Evolutionary conservation across 768 basidiomycete species (phyloP).

Genomic region (Boletus eberwhitei): DNA sequence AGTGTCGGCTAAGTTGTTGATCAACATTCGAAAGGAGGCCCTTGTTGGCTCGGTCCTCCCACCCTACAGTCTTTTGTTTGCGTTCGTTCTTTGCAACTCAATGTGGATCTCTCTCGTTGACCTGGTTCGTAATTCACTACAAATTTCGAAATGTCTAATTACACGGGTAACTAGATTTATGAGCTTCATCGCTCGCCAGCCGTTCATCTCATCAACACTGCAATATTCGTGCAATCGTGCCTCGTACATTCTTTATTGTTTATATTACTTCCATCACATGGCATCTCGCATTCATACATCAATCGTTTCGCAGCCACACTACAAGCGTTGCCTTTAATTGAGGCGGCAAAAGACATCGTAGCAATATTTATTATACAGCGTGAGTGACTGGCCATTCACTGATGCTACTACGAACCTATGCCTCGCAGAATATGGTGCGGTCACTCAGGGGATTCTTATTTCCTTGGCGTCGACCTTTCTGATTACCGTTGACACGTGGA

Average conservation of each 20-base stretch:
- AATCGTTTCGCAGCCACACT: constrained; percentile 9
- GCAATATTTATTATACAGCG: constrained; percentile 22
- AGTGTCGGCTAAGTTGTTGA: not conserved
- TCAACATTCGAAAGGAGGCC: constrained; percentile 13
- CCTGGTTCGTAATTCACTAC: constrained; percentile 16
- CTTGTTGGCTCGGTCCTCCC: constrained; percentile 11
- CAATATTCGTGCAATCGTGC: constrained; percentile 23
- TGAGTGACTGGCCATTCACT: constrained; percentile 12
- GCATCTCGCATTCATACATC: constrained; percentile 1
- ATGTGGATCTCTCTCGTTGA: constrained; percentile 22
- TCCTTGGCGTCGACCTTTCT: constrained; percentile 9
- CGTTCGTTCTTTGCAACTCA: constrained; percentile 20
- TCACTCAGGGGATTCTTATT: constrained; percentile 21
- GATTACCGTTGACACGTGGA: constrained; percentile 9
- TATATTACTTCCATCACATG: constrained; percentile 4
- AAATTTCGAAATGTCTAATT: not conserved
- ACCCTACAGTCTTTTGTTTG: constrained; percentile 12
- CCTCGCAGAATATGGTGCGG: constrained; percentile 31
- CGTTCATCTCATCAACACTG: constrained; percentile 21
- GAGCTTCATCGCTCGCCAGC: constrained; percentile 17
- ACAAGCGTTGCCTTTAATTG: constrained; percentile 13
- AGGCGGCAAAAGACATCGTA: constrained; percentile 16
- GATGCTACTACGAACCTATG: not conserved
- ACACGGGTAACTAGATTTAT: constrained; percentile 16
- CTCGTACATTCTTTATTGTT: constrained; percentile 15